Percentiles rank a stretch among this genome's conserved stretches.
Evolutionary conservation across 306 rosid genomes (phyloP).

Genomic region (Castanea sativa): DNA sequence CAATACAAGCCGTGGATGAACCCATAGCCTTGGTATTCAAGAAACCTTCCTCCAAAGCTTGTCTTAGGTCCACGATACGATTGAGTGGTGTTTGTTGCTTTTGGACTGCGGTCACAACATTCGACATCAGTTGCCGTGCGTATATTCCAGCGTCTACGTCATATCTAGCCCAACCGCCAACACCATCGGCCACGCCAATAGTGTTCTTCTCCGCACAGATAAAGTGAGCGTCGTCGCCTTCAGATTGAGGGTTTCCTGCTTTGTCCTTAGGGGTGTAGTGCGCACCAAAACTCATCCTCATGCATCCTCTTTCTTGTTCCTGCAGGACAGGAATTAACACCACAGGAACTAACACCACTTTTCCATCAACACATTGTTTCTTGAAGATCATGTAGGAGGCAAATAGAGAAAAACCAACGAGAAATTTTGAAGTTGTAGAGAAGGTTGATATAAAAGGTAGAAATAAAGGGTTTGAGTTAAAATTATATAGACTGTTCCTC

Average conservation of each 20-base stretch:
- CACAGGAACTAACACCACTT: too few species aligned
- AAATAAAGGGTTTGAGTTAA: too few species aligned
- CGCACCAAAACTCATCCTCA: not conserved
- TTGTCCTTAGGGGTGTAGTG: not conserved
- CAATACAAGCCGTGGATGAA: conserved; percentile 27
- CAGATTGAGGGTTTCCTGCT: not conserved
- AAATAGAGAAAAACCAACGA: too few species aligned
- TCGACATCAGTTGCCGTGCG: conserved; percentile 1
- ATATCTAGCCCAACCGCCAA: conserved; percentile 1
- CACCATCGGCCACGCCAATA: conserved; percentile 12
- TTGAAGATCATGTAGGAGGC: too few species aligned
- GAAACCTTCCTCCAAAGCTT: not conserved
- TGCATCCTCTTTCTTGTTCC: too few species aligned
- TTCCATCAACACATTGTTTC: too few species aligned
- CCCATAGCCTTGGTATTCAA: not conserved
- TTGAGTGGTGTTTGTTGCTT: too few species aligned
- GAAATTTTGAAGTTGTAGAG: too few species aligned
- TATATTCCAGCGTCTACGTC: conserved; percentile 6
- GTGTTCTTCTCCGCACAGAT: not conserved
- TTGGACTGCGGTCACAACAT: not conserved
- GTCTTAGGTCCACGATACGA: not conserved
- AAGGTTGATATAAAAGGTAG: too few species aligned
- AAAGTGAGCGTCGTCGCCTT: conserved; percentile 19
- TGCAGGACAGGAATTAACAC: not conserved
- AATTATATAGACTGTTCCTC: too few species aligned